These are phyloP conservation scores for Bothriochloa decipiens DNA, from an alignment of 176 grass and related monocot genomes.

Conservation along the genomic window DNA sequence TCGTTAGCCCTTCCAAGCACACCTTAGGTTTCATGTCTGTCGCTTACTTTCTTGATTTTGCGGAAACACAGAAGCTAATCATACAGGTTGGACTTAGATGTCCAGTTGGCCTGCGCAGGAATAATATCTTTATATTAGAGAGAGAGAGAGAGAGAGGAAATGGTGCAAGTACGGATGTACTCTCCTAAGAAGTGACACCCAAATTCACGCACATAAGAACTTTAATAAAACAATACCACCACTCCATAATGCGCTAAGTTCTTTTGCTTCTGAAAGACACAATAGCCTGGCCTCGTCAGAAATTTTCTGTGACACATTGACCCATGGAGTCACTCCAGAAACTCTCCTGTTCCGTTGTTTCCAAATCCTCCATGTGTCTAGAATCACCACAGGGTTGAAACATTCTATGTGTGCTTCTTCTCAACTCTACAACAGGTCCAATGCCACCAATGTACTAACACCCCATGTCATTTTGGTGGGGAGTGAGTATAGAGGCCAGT, in stretches of 20 bases:
- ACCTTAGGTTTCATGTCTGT: background rate
- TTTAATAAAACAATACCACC: background rate
- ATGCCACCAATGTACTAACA: background rate
- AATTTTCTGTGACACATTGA: background rate
- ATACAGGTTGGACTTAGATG: background rate
- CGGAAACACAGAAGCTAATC: slow-evolving; percentile 5
- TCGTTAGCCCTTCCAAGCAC: background rate
- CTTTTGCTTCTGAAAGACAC: background rate
- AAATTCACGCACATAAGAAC: background rate
- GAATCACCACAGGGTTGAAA: background rate
- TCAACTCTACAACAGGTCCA: background rate
- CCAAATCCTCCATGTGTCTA: background rate
- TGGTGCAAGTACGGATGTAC: background rate
- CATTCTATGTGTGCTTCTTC: background rate
- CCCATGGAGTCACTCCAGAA: background rate
- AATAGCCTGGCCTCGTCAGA: background rate
- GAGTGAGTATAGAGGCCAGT: background rate
- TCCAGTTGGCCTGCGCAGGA: background rate
- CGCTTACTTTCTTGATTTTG: slow-evolving; percentile 8
- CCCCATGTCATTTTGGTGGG: background rate
- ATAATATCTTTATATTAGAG: background rate
- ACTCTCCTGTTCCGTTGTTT: background rate
- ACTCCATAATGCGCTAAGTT: background rate
- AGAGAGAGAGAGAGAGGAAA: background rate
- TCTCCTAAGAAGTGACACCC: background rate